Evolutionary conservation across 768 basidiomycete genomes (phyloP), one percentile per base, ranked within the genome.

Genomic region (Erythrobasidium yunnanense): DNA sequence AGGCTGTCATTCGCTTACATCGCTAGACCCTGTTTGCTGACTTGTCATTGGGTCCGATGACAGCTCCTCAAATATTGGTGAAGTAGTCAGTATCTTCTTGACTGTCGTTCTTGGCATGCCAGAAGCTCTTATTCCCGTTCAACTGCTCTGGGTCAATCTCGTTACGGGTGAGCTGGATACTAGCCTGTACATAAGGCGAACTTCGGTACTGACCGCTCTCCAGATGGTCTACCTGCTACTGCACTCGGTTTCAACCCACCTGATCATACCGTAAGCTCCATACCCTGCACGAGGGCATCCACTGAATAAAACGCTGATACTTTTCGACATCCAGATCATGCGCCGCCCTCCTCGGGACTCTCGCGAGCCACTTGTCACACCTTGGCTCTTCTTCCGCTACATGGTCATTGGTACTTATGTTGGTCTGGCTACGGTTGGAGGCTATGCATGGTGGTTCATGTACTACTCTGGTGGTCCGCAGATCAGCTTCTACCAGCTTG

Each of bases 381-480:
- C 81, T 71, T 97, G 93, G 93, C 76, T 99, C 30, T 96, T 97
- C 80, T 85, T 96, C 81, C 83, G 93, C 55, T 99, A 97, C 78
- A 79, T 96, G 81, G 82, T 96, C 58, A 83, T 99, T 66, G 93
- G 93, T 11, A 81, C 82, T 55, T 99, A 97, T 73, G 93, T 99
- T 57, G 93, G 93, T 30, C 83, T 84, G 62, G 92, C 90, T 2
- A 97, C 93, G 25, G 93, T 99, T 25, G 90, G 87, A 71, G 93
- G 92, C 52, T 99, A 99, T 74, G 93, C 90, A 0, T 99, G 93
- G 93, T 97, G 93, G 93, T 99, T 99, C 79, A 79, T 93, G 73
- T 87, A 85, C 76, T 96, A 96, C 76, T 73, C 81, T 17, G 86
- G 82, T 50, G 93, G 93, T 0, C 93, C 93, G 3, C 89, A 91